phyloP scores from a whole-genome alignment of 495 filamentous ascomycete genomes.

The Ascodesmis nigricans region DNA sequence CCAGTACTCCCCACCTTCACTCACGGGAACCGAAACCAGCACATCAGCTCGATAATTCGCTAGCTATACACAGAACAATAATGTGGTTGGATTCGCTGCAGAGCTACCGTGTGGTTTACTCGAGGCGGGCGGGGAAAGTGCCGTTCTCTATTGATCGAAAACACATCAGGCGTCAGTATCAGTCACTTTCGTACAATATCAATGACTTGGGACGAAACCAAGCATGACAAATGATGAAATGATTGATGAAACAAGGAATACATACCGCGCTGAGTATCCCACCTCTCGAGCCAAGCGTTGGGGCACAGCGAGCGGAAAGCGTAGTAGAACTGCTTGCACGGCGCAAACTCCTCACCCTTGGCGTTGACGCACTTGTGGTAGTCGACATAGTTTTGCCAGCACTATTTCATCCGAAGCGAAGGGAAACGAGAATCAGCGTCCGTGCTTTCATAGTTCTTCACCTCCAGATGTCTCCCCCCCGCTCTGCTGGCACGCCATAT shows the following conservation, averaged over 20 bases:
- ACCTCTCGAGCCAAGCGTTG: conserved; percentile 77
- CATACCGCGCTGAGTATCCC: conserved; percentile 94
- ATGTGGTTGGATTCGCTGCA: no score
- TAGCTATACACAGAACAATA: no score
- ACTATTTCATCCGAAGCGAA: conserved; percentile 9
- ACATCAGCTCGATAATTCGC: no score
- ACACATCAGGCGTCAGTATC: background rate
- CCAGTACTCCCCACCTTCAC: no score
- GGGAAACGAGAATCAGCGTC: no score
- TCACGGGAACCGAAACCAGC: no score
- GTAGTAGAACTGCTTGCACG: conserved; percentile 92
- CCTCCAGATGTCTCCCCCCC: no score
- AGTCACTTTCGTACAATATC: background rate
- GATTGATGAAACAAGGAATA: conserved; percentile 10
- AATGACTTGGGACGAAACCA: background rate
- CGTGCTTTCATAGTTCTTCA: no score
- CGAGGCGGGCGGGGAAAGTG: conserved; percentile 62
- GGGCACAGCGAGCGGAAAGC: conserved; percentile 95
- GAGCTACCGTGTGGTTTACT: no score
- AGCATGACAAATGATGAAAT: conserved; percentile 14
- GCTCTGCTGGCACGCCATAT: no score
- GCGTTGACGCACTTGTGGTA: conserved; percentile 98
- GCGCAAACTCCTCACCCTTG: conserved; percentile 97
- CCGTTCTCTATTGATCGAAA: conserved; percentile 43
- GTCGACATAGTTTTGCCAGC: conserved; percentile 57